Conservation (phyloP, 140 eudicot species). For the Stevia rebaudiana region DNA sequence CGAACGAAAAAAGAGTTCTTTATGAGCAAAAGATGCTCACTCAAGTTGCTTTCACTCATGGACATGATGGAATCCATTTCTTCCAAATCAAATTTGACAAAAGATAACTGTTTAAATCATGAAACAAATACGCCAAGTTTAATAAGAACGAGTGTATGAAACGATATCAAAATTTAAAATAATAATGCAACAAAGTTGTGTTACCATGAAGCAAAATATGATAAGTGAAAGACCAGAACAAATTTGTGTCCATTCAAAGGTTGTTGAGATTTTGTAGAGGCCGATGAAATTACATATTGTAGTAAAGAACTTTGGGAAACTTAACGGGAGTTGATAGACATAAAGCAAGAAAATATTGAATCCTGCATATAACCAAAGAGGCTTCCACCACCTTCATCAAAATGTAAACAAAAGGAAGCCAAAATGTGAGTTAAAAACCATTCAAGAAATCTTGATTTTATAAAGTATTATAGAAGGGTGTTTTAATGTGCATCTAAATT, state of each 20-base stretch:
- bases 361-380: constrained; percentile 59
- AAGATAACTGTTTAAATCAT: constrained; percentile 47
- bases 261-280: constrained; percentile 36
- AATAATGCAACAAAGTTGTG: background rate
- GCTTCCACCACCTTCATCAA: constrained; percentile 62
- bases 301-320: constrained; percentile 26
- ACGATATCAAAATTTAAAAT: background rate
- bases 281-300: constrained; percentile 37
- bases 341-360: constrained; percentile 42
- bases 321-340: constrained; percentile 44
- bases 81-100: constrained; percentile 52
- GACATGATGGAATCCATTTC: constrained; percentile 62
- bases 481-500: background rate
- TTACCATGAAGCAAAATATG: constrained; percentile 51
- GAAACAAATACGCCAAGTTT: constrained; percentile 9
- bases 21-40: constrained; percentile 59
- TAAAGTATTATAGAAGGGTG: background rate
- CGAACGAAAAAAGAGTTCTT: constrained; percentile 50
- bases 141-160: constrained; percentile 12
- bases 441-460: background rate
- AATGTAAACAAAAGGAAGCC: constrained; percentile 17
- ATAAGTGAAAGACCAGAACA: constrained; percentile 50
- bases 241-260: constrained; percentile 37
- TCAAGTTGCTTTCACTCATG: constrained; percentile 41
- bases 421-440: constrained; percentile 12